Evolutionary conservation across 208 protist species (phyloP).

Genomic region (Trypanosoma scelopori): DNA sequence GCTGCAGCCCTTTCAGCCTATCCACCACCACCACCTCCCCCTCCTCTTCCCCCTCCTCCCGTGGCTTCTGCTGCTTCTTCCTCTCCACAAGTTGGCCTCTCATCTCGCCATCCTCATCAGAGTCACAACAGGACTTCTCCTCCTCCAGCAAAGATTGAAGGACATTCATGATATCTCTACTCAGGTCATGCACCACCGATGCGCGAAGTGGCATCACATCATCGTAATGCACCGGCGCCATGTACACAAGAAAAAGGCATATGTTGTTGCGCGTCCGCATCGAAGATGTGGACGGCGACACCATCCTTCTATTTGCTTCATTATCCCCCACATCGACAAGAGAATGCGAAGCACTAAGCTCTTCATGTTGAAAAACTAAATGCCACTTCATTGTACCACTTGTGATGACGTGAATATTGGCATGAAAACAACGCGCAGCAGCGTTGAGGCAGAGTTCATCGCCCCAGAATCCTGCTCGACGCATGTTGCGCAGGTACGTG

Average conservation of each 20-base stretch:
- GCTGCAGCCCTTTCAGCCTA: background rate
- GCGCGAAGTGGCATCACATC: constrained; percentile 54
- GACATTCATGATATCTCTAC: constrained; percentile 40
- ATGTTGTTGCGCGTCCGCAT: constrained; percentile 19
- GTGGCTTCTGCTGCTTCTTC: background rate
- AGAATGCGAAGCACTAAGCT: constrained; percentile 41
- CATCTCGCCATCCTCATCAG: background rate
- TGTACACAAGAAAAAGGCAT: constrained; percentile 77
- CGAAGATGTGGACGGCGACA: background rate
- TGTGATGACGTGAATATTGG: constrained; percentile 87
- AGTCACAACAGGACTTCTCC: constrained; percentile 5
- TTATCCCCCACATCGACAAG: background rate
- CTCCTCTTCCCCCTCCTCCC: background rate
- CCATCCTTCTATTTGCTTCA: background rate
- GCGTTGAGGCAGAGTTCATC: constrained; percentile 87
- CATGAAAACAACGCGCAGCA: constrained; percentile 76
- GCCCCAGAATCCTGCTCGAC: constrained; percentile 62
- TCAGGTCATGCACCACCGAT: constrained; percentile 33
- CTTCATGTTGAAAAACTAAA: constrained; percentile 74
- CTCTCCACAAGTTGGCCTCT: too few relatives aligned
- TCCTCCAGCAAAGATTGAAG: constrained; percentile 36
- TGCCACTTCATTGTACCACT: constrained; percentile 72
- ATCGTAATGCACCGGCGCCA: constrained; percentile 79
- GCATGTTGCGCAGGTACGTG: constrained; percentile 61
- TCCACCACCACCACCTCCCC: too few relatives aligned